Percentiles rank a stretch among this genome's conserved stretches.
These are phyloP conservation scores for Fistulinella prunicolor DNA, from an alignment of 768 basidiomycete species.

Conservation along the genomic window DNA sequence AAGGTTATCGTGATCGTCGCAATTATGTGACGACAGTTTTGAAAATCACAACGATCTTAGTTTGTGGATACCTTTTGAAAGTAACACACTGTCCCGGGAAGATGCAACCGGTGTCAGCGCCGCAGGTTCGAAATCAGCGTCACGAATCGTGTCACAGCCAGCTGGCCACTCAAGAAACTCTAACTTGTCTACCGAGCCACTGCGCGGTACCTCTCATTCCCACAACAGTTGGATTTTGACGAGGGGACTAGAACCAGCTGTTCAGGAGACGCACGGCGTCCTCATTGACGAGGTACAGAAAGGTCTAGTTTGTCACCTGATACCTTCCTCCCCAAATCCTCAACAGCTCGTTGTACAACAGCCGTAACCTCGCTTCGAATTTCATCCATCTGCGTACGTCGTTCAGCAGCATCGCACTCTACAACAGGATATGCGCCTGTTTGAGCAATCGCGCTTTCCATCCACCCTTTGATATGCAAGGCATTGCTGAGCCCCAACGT, in stretches of 20 bases:
- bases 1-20: too few relatives aligned
- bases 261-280: neutral
- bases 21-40: too few relatives aligned
- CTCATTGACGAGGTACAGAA: neutral
- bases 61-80: too few relatives aligned
- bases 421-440: constrained; percentile 5
- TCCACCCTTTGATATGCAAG: constrained; percentile 11
- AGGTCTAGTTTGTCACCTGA: constrained; percentile 38
- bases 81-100: too few relatives aligned
- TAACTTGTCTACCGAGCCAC: too few relatives aligned
- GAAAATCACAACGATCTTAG: too few relatives aligned
- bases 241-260: neutral
- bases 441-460: constrained; percentile 3
- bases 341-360: constrained; percentile 50
- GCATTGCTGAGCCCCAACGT: neutral
- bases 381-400: constrained; percentile 30
- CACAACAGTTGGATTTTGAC: too few relatives aligned
- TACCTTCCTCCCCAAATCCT: constrained; percentile 50
- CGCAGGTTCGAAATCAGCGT: too few relatives aligned
- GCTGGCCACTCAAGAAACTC: too few relatives aligned
- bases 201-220: too few relatives aligned
- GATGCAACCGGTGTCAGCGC: too few relatives aligned
- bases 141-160: too few relatives aligned
- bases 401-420: constrained; percentile 6
- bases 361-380: constrained; percentile 55